These are phyloP conservation scores for Physcia stellaris DNA, from an alignment of 495 filamentous ascomycete species.

Conservation along the genomic window DNA sequence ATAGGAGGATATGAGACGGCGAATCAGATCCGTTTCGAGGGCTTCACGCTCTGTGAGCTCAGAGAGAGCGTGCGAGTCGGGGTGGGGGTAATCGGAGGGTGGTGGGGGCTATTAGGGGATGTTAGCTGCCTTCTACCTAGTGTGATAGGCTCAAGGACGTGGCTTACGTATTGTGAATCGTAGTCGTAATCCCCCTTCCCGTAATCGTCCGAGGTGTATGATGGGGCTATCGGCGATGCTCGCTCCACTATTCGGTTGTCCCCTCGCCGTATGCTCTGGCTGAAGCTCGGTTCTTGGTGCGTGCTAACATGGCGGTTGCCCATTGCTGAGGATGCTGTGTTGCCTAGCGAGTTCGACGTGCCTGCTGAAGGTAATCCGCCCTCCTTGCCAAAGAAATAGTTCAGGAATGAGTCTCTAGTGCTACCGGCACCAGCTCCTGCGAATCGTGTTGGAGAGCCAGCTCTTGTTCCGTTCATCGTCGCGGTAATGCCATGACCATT, in stretches of 20 bases:
- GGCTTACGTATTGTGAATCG: slow-evolving; percentile 45
- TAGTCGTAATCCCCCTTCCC: slow-evolving; percentile 33
- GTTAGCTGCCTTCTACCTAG: slow-evolving; percentile 11
- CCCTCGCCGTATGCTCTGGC: slow-evolving; percentile 65
- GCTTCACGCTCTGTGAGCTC: slow-evolving; percentile 89
- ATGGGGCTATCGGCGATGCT: slow-evolving; percentile 22
- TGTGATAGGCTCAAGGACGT: neutral
- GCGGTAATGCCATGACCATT: slow-evolving; percentile 43
- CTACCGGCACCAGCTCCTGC: slow-evolving; percentile 34
- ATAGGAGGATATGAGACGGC: slow-evolving; percentile 89
- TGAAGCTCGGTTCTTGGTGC: slow-evolving; percentile 63
- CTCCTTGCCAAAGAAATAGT: slow-evolving; percentile 98
- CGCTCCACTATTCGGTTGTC: slow-evolving; percentile 39
- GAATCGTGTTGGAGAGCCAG: slow-evolving; percentile 48
- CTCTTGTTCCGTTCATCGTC: slow-evolving; percentile 52
- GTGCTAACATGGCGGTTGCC: slow-evolving; percentile 56
- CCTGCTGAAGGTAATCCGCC: slow-evolving; percentile 37
- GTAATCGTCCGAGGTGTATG: slow-evolving; percentile 26
- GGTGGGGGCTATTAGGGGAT: slow-evolving; percentile 26
- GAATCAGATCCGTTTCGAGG: slow-evolving; percentile 94
- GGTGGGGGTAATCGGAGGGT: slow-evolving; percentile 42
- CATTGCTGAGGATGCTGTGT: slow-evolving; percentile 24
- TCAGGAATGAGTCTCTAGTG: slow-evolving; percentile 78
- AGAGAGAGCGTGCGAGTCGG: too few relatives aligned
- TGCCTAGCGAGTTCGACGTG: slow-evolving; percentile 23